Conservation (phyloP, 2,329 filamentous ascomycete genomes). For the Trichoderma sp. region DNA sequence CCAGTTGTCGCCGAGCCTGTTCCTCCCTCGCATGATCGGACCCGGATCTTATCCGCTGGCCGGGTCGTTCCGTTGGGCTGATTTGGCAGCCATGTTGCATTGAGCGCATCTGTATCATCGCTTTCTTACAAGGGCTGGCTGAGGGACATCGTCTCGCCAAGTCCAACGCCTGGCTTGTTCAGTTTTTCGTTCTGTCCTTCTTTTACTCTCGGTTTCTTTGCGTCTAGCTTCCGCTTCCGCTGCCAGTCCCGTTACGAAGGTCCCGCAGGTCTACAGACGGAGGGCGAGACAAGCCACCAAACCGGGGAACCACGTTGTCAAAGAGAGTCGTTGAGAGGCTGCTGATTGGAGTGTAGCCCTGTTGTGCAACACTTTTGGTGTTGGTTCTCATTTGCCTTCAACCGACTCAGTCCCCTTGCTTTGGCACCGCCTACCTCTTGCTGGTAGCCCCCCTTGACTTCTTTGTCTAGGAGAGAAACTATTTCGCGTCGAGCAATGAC, state of each 20-base stretch:
- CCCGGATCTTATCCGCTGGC: constrained; percentile 18
- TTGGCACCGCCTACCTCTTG: constrained; percentile 3
- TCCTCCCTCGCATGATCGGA: constrained; percentile 19
- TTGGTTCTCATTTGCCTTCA: not conserved
- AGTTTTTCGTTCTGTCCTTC: not conserved
- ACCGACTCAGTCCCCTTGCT: constrained; percentile 3
- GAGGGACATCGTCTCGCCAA: constrained; percentile 4
- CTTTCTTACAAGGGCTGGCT: constrained; percentile 4
- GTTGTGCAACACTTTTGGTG: not conserved
- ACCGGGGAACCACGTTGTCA: not conserved
- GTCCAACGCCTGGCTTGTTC: constrained; percentile 10
- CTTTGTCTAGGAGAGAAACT: not conserved
- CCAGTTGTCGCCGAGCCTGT: constrained; percentile 14
- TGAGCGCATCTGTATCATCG: constrained; percentile 18
- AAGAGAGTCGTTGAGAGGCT: not conserved
- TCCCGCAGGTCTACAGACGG: constrained; percentile 14
- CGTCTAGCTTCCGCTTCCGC: constrained; percentile 10
- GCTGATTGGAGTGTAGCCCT: constrained; percentile 6
- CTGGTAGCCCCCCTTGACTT: not conserved
- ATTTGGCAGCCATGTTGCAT: constrained; percentile 23
- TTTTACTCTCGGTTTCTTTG: not conserved
- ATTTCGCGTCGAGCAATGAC: constrained; percentile 22
- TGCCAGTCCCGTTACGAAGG: constrained; percentile 10
- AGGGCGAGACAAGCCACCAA: not conserved
- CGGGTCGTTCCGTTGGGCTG: constrained; percentile 20